Evolutionary conservation across 1,284 basidiomycete genomes (phyloP).

Genomic region (Boletus semigastroideus): DNA sequence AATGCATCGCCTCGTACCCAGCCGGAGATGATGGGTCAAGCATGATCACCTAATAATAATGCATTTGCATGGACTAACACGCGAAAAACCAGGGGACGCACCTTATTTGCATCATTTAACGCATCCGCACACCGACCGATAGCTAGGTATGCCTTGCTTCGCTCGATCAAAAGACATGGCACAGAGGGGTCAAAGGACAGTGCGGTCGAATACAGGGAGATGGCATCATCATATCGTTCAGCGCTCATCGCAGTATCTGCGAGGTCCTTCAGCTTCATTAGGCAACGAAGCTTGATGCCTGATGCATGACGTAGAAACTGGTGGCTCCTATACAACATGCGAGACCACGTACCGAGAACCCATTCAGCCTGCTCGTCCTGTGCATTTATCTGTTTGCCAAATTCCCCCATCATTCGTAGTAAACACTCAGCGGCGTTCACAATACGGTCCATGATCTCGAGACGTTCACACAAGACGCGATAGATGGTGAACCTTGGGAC

Average conservation of each 20-base stretch:
- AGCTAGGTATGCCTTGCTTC: neutral
- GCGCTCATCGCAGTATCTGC: neutral
- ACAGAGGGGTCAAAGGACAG: neutral
- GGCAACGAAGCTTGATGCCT: slow-evolving; percentile 1
- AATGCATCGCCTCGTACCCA: neutral
- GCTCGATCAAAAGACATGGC: neutral
- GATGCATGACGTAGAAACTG: neutral
- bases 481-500: neutral
- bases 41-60: neutral
- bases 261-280: neutral
- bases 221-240: neutral
- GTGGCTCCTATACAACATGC: neutral
- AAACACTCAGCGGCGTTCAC: neutral
- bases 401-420: neutral
- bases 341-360: neutral
- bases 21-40: neutral
- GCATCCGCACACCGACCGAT: neutral
- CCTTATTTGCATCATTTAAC: neutral
- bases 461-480: neutral
- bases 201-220: neutral
- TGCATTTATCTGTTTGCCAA: neutral
- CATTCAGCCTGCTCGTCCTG: neutral
- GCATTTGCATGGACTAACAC: neutral
- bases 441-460: neutral
- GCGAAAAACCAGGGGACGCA: neutral